Base-by-base conservation (phyloP, 768 basidiomycete genomes). In the Boletus reticuloceps region DNA sequence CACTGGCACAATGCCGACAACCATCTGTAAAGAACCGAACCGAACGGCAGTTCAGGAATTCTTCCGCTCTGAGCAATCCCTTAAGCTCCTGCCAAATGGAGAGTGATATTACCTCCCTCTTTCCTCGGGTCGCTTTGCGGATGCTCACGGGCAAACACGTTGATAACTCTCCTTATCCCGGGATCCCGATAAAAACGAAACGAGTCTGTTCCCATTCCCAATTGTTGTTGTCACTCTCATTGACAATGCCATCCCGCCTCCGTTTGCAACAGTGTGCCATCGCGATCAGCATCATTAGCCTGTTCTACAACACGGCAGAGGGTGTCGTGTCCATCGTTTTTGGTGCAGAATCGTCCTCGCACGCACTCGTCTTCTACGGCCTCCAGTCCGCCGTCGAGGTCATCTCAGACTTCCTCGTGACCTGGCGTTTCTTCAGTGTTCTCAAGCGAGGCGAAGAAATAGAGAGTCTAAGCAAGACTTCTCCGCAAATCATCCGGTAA, bases 331-430 rank as follows among this genome's bases (percentile, higher is more conserved):
- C 79, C 8, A 68, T 80, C 36, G 64, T 73, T 19, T 76, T 80
- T 47, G 79, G 79, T 1, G 68, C 72, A 49, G 78, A 79, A 32
- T 74, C 77, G 12, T 69, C 71, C 4, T 80, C 79, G 1, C 70
- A 66, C 6, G 72, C 79, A 8, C 72, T 80, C 39, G 65, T 80
- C 27, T 80, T 80, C 65, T 80, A 76, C 45, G 79, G 79, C 1
- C 71, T 80, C 16, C 79, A 80, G 41, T 79, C 79, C 0, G 76
- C 61, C 5, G 75, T 79, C 38, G 79, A 80, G 55, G 78, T 79
- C 34, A 64, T 75, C 47, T 79, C 79, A 19, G 71, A 77, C 5
- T 29, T 65, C 44, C 67, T 80, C 14, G 79, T 79, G 25, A 56
- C 77, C 12, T 80, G 79, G 78, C 66, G 78, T 31, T 80, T 79